Conservation (phyloP, 306 rosid species). For the Pyrus betulifolia region DNA sequence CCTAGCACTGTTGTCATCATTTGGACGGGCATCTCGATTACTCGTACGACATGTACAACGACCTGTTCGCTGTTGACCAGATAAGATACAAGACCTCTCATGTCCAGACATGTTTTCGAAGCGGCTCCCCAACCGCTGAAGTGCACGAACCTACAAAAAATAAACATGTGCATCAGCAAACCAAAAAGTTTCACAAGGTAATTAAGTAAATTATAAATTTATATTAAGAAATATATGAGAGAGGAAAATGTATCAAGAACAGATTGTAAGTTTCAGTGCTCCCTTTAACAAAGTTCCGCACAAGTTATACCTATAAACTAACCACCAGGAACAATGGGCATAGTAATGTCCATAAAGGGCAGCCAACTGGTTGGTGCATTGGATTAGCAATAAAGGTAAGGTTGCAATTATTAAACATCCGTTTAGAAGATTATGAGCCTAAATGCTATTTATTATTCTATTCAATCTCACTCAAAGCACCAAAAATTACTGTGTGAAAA, state of each 20-base stretch:
- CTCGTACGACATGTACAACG: constrained; percentile 69
- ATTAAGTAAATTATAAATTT: not conserved
- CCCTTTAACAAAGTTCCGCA: not conserved
- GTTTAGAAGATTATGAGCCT: not conserved
- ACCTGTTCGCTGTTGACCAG: constrained; percentile 91
- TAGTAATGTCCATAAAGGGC: not conserved
- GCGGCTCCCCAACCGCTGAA: constrained; percentile 92
- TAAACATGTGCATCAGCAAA: not conserved
- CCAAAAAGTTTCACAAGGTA: not conserved
- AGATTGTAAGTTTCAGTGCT: not conserved
- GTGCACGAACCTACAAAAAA: constrained; percentile 87
- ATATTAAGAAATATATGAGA: not conserved
- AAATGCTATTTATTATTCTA: not conserved
- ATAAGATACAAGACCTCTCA: constrained; percentile 81
- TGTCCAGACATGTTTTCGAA: constrained; percentile 92
- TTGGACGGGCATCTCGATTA: constrained; percentile 45
- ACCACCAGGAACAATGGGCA: not conserved
- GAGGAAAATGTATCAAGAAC: not conserved
- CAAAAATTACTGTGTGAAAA: not conserved
- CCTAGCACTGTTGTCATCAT: constrained; percentile 76
- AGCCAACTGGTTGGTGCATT: not conserved
- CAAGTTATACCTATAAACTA: not conserved
- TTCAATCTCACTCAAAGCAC: constrained; percentile 6
- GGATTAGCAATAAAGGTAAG: not conserved
- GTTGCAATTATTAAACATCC: not conserved